Evolutionary conservation across 768 basidiomycete species (phyloP).

Genomic region (Gymnopilus dilepis): DNA sequence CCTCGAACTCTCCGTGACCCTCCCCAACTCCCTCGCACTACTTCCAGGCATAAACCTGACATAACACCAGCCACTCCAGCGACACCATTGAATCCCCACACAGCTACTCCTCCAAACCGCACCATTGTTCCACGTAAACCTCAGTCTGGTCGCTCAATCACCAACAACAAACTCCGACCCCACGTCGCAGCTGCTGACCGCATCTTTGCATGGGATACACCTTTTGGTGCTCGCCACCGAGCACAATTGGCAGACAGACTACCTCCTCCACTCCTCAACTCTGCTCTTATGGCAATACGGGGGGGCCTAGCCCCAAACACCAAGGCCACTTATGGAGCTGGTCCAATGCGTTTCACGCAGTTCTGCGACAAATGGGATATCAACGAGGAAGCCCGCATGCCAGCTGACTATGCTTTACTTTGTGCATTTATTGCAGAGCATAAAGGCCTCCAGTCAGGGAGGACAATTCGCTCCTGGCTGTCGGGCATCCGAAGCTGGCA

Average conservation of each 20-base stretch:
- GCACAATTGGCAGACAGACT: neutral
- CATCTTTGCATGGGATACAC: conserved; percentile 10
- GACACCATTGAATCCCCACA: neutral
- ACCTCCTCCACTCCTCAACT: conserved; percentile 1
- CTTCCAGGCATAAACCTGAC: too few relatives aligned
- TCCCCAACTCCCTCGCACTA: too few relatives aligned
- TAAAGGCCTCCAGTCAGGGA: conserved; percentile 21
- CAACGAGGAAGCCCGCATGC: conserved; percentile 36
- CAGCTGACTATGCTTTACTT: conserved; percentile 36
- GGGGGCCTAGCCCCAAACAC: conserved; percentile 27
- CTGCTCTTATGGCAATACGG: conserved; percentile 10
- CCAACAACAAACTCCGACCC: conserved; percentile 10
- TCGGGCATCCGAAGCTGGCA: conserved; percentile 44
- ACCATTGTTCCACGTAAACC: too few relatives aligned
- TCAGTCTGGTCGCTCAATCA: conserved; percentile 15
- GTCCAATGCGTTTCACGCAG: conserved; percentile 39
- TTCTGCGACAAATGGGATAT: conserved; percentile 40
- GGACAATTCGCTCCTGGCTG: conserved; percentile 39
- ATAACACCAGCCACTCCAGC: too few relatives aligned
- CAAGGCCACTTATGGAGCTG: conserved; percentile 36
- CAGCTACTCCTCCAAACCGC: neutral
- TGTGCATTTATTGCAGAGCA: conserved; percentile 28
- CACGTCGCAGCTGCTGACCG: conserved; percentile 17
- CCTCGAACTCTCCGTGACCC: conserved; percentile 1
- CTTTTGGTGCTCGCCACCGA: conserved; percentile 8